These are phyloP conservation scores for Fusarium sp. DNA, from an alignment of 2,329 filamentous ascomycete species.

Conservation along the genomic window DNA sequence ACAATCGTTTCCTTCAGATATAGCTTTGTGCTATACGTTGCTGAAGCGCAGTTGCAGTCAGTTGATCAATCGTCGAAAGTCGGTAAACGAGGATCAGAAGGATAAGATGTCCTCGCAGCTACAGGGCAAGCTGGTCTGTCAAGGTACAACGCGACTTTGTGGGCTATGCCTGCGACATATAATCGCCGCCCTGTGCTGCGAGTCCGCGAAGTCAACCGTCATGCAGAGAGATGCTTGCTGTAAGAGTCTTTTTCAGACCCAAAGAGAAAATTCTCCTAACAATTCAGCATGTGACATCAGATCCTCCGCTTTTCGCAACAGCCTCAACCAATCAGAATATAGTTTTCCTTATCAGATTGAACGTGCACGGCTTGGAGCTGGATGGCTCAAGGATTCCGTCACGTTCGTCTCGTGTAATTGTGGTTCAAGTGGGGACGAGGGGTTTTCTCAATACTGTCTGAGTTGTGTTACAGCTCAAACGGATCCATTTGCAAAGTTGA, in stretches of 20 bases:
- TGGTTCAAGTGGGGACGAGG: constrained; percentile 12
- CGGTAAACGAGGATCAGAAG: not conserved
- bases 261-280: constrained; percentile 45
- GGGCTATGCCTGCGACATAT: constrained; percentile 24
- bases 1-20: not conserved
- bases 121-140: constrained; percentile 34
- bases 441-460: constrained; percentile 6
- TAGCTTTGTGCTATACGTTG: constrained; percentile 4
- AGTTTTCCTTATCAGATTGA: constrained; percentile 42
- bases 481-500: constrained; percentile 11
- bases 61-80: not conserved
- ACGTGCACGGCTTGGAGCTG: constrained; percentile 27
- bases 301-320: constrained; percentile 7
- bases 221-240: constrained; percentile 21
- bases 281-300: constrained; percentile 45
- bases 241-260: constrained; percentile 4
- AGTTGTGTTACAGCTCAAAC: constrained; percentile 6
- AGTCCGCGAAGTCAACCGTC: constrained; percentile 17
- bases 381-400: constrained; percentile 14
- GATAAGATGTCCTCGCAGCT: constrained; percentile 32
- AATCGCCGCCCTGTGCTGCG: constrained; percentile 39
- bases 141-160: constrained; percentile 12
- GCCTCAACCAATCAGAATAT: constrained; percentile 16
- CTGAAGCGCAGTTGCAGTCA: not conserved
- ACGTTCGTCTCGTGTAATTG: constrained; percentile 11